Evolutionary conservation across 2,329 filamentous ascomycete species (phyloP).

Genomic region (Amesomyces nigricolor): DNA sequence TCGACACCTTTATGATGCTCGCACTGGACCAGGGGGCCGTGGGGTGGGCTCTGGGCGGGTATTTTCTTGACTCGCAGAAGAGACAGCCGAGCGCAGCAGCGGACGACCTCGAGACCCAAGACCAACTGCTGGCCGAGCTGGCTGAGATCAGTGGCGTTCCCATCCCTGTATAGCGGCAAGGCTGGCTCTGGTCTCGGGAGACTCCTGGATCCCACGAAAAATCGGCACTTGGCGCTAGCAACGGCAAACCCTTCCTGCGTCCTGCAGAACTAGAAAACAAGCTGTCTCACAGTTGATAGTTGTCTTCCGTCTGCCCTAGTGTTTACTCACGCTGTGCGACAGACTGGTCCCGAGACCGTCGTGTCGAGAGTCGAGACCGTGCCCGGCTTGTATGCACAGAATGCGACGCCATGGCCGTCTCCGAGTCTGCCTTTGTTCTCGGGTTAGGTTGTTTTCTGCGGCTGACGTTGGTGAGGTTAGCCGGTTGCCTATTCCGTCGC

Average conservation of each 20-base stretch:
- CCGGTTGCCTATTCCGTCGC: too few species aligned
- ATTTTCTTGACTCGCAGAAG: constrained; percentile 35
- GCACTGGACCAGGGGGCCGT: constrained; percentile 36
- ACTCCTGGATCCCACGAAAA: background rate
- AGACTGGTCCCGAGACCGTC: background rate
- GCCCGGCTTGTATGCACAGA: too few species aligned
- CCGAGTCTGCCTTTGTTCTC: too few species aligned
- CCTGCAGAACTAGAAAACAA: background rate
- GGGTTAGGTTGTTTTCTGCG: too few species aligned
- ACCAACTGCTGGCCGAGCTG: constrained; percentile 37
- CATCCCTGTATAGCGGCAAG: constrained; percentile 3
- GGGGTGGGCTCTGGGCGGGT: constrained; percentile 33
- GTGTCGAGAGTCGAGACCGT: background rate
- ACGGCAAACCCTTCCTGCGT: background rate
- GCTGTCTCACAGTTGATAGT: background rate
- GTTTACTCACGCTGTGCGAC: background rate
- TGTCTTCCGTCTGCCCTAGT: background rate
- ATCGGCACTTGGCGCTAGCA: background rate
- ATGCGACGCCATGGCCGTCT: too few species aligned
- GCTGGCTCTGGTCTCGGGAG: background rate
- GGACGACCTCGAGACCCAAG: constrained; percentile 38
- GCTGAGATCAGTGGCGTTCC: constrained; percentile 28
- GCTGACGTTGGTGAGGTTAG: too few species aligned
- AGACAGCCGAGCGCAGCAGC: constrained; percentile 28
- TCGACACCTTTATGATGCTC: constrained; percentile 43